These are phyloP conservation scores for Phytophthora crassamura DNA, from an alignment of 352 stramenopile genomes.

Conservation along the genomic window DNA sequence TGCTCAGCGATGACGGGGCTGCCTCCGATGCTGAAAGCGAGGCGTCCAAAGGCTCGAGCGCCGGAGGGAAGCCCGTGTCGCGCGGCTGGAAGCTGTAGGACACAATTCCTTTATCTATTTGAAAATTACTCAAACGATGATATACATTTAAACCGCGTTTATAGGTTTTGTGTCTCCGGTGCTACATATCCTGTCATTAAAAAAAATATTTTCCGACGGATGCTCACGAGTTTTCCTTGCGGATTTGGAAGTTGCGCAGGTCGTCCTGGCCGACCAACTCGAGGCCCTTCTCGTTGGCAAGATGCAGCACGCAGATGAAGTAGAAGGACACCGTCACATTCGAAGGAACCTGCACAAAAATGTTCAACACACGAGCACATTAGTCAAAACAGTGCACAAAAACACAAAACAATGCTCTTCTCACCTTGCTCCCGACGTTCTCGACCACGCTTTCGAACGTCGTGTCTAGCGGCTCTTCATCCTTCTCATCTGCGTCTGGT, in stretches of 20 bases:
- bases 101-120: slow-evolving; percentile 32
- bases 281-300: slow-evolving; percentile 98
- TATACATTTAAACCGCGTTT: slow-evolving; percentile 31
- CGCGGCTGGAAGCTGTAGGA: slow-evolving; percentile 71
- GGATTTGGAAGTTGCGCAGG: slow-evolving; percentile 80
- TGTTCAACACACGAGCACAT: slow-evolving; percentile 1
- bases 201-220: neutral
- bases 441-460: slow-evolving; percentile 93
- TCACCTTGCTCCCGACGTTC: slow-evolving; percentile 85
- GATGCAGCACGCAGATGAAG: slow-evolving; percentile 99
- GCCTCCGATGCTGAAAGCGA: slow-evolving; percentile 36
- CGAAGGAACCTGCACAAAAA: slow-evolving; percentile 70
- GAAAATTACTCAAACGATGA: slow-evolving; percentile 36
- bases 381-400: slow-evolving; percentile 5
- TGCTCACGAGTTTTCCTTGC: slow-evolving; percentile 41
- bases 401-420: neutral
- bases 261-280: slow-evolving; percentile 83
- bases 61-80: slow-evolving; percentile 26
- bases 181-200: slow-evolving; percentile 13
- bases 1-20: slow-evolving; percentile 53
- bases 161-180: slow-evolving; percentile 26
- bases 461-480: slow-evolving; percentile 39
- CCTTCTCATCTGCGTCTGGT: slow-evolving; percentile 28
- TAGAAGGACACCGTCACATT: slow-evolving; percentile 98
- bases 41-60: slow-evolving; percentile 24